Evolutionary conservation across 1,284 basidiomycete species (phyloP).

Genomic region (Albatrellus sp.): DNA sequence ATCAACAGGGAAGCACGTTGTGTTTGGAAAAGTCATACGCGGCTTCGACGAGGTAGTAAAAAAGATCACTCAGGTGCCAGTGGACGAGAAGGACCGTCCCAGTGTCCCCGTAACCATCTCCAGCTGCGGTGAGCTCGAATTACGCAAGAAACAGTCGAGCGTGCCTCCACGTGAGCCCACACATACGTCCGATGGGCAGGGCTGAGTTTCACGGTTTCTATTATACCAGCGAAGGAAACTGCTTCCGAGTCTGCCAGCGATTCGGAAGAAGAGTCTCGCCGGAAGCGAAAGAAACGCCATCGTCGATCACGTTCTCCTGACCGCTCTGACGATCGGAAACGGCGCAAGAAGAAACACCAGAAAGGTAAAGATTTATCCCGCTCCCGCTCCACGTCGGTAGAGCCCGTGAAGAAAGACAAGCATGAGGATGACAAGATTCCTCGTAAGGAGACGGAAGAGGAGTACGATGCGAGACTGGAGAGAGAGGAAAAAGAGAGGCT

Average conservation of each 20-base stretch:
- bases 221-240: background rate
- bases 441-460: conserved; percentile 37
- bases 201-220: background rate
- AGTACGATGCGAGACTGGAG: conserved; percentile 61
- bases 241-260: conserved; percentile 13
- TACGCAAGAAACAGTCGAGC: conserved; percentile 29
- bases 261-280: conserved; percentile 13
- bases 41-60: conserved; percentile 50
- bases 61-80: conserved; percentile 40
- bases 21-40: conserved; percentile 56
- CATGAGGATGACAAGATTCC: conserved; percentile 24
- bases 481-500: conserved; percentile 55
- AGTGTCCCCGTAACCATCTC: conserved; percentile 58
- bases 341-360: conserved; percentile 10
- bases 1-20: conserved; percentile 58
- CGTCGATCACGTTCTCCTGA: conserved; percentile 17
- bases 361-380: conserved; percentile 10
- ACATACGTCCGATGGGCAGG: background rate
- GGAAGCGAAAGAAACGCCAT: conserved; percentile 21
- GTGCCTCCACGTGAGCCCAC: conserved; percentile 1
- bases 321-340: conserved; percentile 6
- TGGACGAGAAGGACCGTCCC: conserved; percentile 65
- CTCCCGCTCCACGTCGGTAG: conserved; percentile 5
- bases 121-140: conserved; percentile 79
- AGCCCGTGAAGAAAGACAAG: conserved; percentile 13